phyloP scores from a whole-genome alignment of 2,329 filamentous ascomycete species.

The Tolypocladium paradoxum region DNA sequence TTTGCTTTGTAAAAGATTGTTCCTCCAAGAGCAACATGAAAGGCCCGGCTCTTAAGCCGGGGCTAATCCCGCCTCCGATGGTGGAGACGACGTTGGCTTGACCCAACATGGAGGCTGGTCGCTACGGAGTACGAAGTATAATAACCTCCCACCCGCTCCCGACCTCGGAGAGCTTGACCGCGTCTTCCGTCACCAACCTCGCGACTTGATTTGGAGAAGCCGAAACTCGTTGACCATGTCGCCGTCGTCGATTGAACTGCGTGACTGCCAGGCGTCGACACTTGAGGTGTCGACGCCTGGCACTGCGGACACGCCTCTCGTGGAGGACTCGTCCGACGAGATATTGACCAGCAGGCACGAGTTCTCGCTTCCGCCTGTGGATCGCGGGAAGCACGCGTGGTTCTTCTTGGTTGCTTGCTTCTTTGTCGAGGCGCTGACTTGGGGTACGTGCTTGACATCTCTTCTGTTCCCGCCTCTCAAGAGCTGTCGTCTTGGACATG shows the following conservation, averaged over 20 bases:
- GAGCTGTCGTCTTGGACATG: neutral
- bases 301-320: neutral
- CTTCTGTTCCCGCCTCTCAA: neutral
- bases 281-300: neutral
- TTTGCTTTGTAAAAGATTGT: no score
- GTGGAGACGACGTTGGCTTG: neutral
- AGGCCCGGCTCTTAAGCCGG: neutral
- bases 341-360: neutral
- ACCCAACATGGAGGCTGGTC: neutral
- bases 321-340: neutral
- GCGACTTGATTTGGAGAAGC: neutral
- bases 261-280: neutral
- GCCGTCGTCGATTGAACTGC: neutral
- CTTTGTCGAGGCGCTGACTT: conserved; percentile 21
- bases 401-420: conserved; percentile 21
- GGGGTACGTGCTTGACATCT: conserved; percentile 13
- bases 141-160: neutral
- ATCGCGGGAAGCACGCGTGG: conserved; percentile 23
- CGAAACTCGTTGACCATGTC: neutral
- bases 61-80: neutral
- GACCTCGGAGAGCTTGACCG: neutral
- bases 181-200: neutral
- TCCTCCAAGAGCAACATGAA: no score
- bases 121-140: no score
- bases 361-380: conserved; percentile 16